Conservation (phyloP, 2,329 filamentous ascomycete genomes). For the Alternaria incomplexa region DNA sequence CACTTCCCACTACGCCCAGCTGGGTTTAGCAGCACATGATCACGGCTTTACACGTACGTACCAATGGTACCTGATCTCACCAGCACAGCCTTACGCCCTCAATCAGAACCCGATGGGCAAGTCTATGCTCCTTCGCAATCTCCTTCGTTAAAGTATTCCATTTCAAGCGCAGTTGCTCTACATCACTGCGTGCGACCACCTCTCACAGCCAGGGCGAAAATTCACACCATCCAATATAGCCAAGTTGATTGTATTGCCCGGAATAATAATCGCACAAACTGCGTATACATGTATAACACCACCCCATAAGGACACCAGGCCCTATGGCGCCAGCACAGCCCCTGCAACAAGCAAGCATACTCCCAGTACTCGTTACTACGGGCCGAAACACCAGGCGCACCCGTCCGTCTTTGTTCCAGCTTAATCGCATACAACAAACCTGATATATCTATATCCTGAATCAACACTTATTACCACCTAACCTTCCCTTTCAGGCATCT, state of each 20-base stretch:
- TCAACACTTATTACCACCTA: conserved; percentile 36
- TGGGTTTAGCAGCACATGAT: neutral
- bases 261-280: neutral
- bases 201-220: neutral
- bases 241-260: neutral
- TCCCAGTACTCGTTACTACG: neutral
- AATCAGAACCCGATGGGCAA: neutral
- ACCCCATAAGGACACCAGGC: neutral
- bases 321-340: neutral
- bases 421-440: conserved; percentile 27
- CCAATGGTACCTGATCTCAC: neutral
- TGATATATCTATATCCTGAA: conserved; percentile 43
- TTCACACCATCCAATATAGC: neutral
- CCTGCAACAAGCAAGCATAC: conserved; percentile 2
- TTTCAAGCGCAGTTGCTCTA: neutral
- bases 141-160: neutral
- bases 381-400: neutral
- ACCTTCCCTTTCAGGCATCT: conserved; percentile 33
- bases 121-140: neutral
- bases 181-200: neutral
- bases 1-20: neutral
- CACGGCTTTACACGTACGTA: neutral
- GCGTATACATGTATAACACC: neutral
- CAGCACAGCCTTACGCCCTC: neutral
- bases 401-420: neutral